These are phyloP conservation scores for Amanita subjunquillea DNA, from an alignment of 768 basidiomycete species.

Conservation along the genomic window DNA sequence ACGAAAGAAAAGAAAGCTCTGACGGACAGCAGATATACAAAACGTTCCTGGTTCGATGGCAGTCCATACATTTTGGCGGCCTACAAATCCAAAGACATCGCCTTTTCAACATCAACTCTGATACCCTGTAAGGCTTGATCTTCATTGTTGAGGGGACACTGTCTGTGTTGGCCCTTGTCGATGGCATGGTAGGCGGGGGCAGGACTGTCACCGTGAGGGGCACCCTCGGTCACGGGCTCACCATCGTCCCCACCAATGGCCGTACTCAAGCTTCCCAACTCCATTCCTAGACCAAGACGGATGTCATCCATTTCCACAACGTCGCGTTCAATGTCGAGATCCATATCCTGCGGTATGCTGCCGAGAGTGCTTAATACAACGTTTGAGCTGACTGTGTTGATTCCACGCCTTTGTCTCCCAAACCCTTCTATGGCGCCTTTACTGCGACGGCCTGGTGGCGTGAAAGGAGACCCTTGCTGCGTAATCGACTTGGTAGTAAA, in stretches of 20 bases:
- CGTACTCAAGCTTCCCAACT: conserved; percentile 38
- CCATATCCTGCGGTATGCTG: conserved; percentile 43
- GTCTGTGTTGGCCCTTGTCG: conserved; percentile 35
- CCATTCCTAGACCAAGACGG: conserved; percentile 41
- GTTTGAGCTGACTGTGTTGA: conserved; percentile 46
- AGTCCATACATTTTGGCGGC: neutral
- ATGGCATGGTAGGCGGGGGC: conserved; percentile 45
- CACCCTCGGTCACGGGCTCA: conserved; percentile 36
- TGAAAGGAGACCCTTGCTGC: conserved; percentile 45
- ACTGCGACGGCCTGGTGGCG: conserved; percentile 35
- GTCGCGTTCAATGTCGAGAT: conserved; percentile 39
- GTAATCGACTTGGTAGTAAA: conserved; percentile 56
- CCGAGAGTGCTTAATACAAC: conserved; percentile 56
- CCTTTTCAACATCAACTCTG: conserved; percentile 53
- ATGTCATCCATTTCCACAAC: conserved; percentile 51
- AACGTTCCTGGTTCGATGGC: neutral
- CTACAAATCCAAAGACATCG: conserved; percentile 21
- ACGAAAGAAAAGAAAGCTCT: neutral
- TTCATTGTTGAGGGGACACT: conserved; percentile 18
- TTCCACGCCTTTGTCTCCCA: conserved; percentile 27
- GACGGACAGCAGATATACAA: neutral
- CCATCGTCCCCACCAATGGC: conserved; percentile 43
- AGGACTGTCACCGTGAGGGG: conserved; percentile 31
- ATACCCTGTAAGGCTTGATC: conserved; percentile 32
- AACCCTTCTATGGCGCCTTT: conserved; percentile 27